Base-by-base conservation (phyloP, 2,329 filamentous ascomycete genomes). In the Colletotrichum cuscutae region DNA sequence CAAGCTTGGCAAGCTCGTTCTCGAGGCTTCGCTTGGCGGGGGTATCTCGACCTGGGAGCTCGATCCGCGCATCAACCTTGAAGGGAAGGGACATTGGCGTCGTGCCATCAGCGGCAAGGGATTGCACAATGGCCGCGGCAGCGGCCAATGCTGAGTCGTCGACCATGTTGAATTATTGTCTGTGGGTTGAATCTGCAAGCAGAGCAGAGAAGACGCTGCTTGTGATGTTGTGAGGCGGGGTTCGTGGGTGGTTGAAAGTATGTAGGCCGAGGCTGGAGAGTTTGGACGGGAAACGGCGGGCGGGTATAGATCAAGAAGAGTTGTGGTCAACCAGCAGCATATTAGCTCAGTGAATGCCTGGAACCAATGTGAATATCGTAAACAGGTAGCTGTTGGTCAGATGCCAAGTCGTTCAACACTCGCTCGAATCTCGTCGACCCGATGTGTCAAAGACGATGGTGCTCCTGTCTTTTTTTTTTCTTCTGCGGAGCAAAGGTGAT, bases 1-100 rank as follows among this genome's bases (percentile, higher is more conserved):
- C 90, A 75, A 98, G 89, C 68, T 94, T 92, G 63, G 92, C 90
- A 71, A 99, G 89, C 84, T 98, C 96, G 73, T 89, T 88, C 84
- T 98, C 95, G 74, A 98, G 90, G 37, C 89, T 89, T 76, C 89
- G 88, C 85, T 98, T 98, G 76, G 93, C 93, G 46, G 90, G 84
- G 57, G 90, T 93, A 72, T 95, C 89, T 71, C 90, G 88, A 71
- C 97, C 97, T 15, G 96, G 95, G 28, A 98, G 88, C 75, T 88
- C 89, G 79, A 96, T 87, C 35, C 72, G 65, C 76, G 89, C 86
- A 71, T 84, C 85, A 68, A 83, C 80, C 63, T 82, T 83, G 72
- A 84, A 80, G 68, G 84, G 80, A 64, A 83, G 81, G 63, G 83
- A 80, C 74, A 80, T 78, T 52, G 81, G 77, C 61, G 82, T 80